phyloP scores from a whole-genome alignment of 2,329 filamentous ascomycete genomes.

The Rutstroemia sp. region DNA sequence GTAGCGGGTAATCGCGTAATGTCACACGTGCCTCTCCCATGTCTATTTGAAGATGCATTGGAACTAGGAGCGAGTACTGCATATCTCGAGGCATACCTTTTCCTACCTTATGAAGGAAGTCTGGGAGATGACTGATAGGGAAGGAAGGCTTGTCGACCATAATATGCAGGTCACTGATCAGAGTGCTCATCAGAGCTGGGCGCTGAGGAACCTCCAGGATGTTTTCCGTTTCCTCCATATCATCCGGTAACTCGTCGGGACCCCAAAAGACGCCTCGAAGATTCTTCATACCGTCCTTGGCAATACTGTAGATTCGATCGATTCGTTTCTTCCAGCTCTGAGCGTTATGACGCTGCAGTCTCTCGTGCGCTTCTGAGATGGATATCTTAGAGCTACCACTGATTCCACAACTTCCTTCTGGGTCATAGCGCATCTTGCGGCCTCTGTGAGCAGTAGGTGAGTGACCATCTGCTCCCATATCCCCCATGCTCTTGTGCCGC shows the following conservation, averaged over 20 bases:
- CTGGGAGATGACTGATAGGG: constrained; percentile 69
- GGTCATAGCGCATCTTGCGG: constrained; percentile 63
- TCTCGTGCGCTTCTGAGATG: constrained; percentile 67
- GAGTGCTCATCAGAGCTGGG: constrained; percentile 71
- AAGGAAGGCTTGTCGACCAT: constrained; percentile 90
- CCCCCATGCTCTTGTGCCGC: constrained; percentile 25
- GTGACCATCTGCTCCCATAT: constrained; percentile 19
- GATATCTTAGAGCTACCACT: constrained; percentile 66
- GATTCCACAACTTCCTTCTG: constrained; percentile 66
- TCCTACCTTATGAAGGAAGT: constrained; percentile 82
- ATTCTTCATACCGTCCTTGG: constrained; percentile 69
- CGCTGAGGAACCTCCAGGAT: constrained; percentile 81
- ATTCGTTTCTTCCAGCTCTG: constrained; percentile 91
- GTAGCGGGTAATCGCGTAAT: constrained; percentile 87
- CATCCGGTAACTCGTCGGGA: constrained; percentile 70
- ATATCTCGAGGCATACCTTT: constrained; percentile 94
- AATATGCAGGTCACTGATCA: constrained; percentile 79
- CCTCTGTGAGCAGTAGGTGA: constrained; percentile 27
- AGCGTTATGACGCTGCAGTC: constrained; percentile 72
- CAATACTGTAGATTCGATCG: constrained; percentile 62
- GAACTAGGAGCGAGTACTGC: constrained; percentile 81
- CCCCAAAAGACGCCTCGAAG: constrained; percentile 77
- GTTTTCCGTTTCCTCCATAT: constrained; percentile 73
- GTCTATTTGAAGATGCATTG: constrained; percentile 80
- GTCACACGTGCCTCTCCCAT: constrained; percentile 87